Percentiles rank a stretch among this genome's conserved stretches.
Conservation (phyloP, 257 asterid species). For the Solanum pimpinellifolium region DNA sequence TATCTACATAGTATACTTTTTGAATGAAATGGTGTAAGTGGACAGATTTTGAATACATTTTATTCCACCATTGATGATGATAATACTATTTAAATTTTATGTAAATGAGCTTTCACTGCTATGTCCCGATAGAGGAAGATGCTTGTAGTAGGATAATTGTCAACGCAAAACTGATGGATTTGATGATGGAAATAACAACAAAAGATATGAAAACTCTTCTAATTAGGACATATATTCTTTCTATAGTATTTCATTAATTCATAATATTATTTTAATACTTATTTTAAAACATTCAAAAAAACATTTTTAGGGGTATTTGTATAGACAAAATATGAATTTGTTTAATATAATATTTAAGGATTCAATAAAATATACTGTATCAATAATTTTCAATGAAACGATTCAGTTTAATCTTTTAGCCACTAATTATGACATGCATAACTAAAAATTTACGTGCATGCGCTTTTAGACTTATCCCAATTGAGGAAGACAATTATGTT, state of each 20-base stretch:
- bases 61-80: background rate
- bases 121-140: background rate
- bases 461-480: background rate
- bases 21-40: background rate
- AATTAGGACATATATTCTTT: background rate
- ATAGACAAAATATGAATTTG: background rate
- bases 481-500: no score
- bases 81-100: no score
- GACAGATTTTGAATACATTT: background rate
- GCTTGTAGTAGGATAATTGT: background rate
- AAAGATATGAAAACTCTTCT: no score
- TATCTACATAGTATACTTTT: background rate
- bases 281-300: no score
- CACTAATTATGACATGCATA: background rate
- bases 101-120: background rate
- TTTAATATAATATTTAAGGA: background rate
- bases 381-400: no score
- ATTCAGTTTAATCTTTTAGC: no score
- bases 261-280: no score
- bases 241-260: background rate
- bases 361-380: background rate
- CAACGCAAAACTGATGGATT: background rate
- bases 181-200: background rate
- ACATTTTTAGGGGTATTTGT: background rate
- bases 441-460: background rate